Evolutionary conservation across 495 filamentous ascomycete species (phyloP), one percentile per base, ranked within the genome.

Genomic region (Talaromyces thailandensis): DNA sequence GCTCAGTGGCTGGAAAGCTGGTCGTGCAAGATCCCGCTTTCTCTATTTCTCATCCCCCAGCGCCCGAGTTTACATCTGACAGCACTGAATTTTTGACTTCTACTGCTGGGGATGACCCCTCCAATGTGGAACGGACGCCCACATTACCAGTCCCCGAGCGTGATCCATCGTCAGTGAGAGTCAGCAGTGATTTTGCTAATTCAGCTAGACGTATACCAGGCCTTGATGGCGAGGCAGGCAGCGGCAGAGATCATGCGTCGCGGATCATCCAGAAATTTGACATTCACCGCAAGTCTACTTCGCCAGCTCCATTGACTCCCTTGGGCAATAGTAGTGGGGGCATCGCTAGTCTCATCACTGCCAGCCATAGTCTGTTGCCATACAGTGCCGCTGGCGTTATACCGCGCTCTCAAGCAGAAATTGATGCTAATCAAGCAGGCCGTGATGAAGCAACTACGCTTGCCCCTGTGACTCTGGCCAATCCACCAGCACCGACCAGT

Each of bases 261-360:
- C 85, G 92, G 61, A 89, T 97, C 63, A 96, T 96, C 66, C 89
- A 94, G 69, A 96, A 92, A 71, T 79, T 96, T 60, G 94, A 96
- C 74, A 79, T 96, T 43, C 91, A 94, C 71, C 87, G 92, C 63
- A 93, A 92, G 64, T 80, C 87, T 12, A 86, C 85, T 25, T 79
- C 86, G 58, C 75, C 75, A 9, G 71, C 69, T 7, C 73, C 69
- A 25, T 64, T 68, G 23, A 74, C 70, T 25, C 72, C 68, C 60
- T 77, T 58, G 21, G 79, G 65, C 63, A 77, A 64, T 58, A 76
- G 78, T 31, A 86, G 14, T 21, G 58, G 88, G 32, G 91, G 93
- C n/a, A 91, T 96, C 67, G 88, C 90, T 4, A 91, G 89, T 65
- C 80, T 96, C 37, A 92, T 94, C 56, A 90, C 92, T 60, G 88